These are phyloP conservation scores for Fomitopsis pinicola DNA, from an alignment of 1,284 basidiomycete species.

Conservation along the genomic window DNA sequence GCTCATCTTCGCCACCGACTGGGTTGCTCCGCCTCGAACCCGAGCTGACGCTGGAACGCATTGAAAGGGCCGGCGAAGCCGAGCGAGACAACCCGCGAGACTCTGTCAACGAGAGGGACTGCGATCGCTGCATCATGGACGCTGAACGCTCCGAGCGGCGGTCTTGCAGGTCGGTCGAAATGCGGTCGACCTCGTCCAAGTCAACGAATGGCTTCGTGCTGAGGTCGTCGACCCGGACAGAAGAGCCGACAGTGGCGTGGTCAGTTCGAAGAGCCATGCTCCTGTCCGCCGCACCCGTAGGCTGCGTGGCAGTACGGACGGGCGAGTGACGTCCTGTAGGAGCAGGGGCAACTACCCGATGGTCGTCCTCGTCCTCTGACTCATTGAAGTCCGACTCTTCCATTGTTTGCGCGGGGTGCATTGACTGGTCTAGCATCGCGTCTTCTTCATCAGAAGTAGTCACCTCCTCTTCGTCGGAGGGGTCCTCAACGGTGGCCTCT, in stretches of 20 bases:
- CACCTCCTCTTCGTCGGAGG: slow-evolving; percentile 16
- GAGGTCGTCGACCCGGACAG: slow-evolving; percentile 10
- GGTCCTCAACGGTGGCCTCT: slow-evolving; percentile 5
- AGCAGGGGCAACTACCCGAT: background rate
- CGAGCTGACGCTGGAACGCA: background rate
- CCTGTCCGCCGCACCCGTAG: slow-evolving; percentile 14
- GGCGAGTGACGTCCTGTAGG: slow-evolving; percentile 17
- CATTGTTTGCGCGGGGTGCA: slow-evolving; percentile 14
- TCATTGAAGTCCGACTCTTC: slow-evolving; percentile 27
- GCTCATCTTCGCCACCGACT: background rate
- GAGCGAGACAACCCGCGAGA: slow-evolving; percentile 13
- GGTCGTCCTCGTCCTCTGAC: slow-evolving; percentile 14
- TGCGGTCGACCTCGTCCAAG: slow-evolving; percentile 46
- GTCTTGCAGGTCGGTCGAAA: slow-evolving; percentile 55
- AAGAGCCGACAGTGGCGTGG: slow-evolving; percentile 35
- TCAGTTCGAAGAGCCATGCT: slow-evolving; percentile 42
- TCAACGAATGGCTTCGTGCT: slow-evolving; percentile 36
- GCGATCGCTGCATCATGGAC: slow-evolving; percentile 11
- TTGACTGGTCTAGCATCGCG: slow-evolving; percentile 5
- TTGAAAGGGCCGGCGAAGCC: slow-evolving; percentile 12
- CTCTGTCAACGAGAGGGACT: slow-evolving; percentile 16
- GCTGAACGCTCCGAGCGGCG: slow-evolving; percentile 45
- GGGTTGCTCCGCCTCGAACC: background rate
- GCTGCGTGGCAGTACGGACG: slow-evolving; percentile 22
- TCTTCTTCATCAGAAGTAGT: slow-evolving; percentile 7